These are phyloP conservation scores for Exophiala xenobiotica DNA, from an alignment of 2,329 filamentous ascomycete species.

Conservation along the genomic window DNA sequence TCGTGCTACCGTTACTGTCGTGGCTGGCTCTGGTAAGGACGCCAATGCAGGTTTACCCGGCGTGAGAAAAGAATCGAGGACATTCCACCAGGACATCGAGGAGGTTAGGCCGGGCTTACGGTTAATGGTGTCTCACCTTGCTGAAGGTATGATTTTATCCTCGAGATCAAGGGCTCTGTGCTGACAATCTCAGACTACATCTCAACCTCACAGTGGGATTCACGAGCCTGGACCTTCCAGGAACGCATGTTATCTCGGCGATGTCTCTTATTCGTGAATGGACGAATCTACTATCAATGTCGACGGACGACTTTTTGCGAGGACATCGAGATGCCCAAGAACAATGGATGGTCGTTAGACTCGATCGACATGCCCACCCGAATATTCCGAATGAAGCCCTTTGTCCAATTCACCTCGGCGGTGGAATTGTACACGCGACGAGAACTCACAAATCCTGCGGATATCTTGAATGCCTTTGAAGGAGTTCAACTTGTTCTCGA, in stretches of 20 bases:
- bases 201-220: slow-evolving; percentile 37
- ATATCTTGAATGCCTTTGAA: slow-evolving; percentile 31
- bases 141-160: slow-evolving; percentile 21
- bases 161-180: not conserved
- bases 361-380: slow-evolving; percentile 32
- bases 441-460: slow-evolving; percentile 28
- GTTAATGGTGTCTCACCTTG: slow-evolving; percentile 31
- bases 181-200: slow-evolving; percentile 26
- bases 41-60: slow-evolving; percentile 32
- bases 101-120: slow-evolving; percentile 28
- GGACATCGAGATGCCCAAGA: slow-evolving; percentile 29
- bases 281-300: slow-evolving; percentile 32
- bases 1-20: slow-evolving; percentile 27
- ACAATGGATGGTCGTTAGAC: slow-evolving; percentile 30
- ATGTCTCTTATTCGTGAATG: slow-evolving; percentile 39
- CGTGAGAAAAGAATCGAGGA: slow-evolving; percentile 30
- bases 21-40: slow-evolving; percentile 29
- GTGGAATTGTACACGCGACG: slow-evolving; percentile 32
- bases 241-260: slow-evolving; percentile 39
- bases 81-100: slow-evolving; percentile 31
- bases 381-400: slow-evolving; percentile 30
- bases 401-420: slow-evolving; percentile 31
- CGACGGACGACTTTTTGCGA: slow-evolving; percentile 31
- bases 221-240: slow-evolving; percentile 43
- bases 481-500: slow-evolving; percentile 30